A percentile compares a stretch with the other conserved stretches of the same genome.
These are phyloP conservation scores for Salix brachista DNA, from an alignment of 345 rosid genomes.

Conservation along the genomic window DNA sequence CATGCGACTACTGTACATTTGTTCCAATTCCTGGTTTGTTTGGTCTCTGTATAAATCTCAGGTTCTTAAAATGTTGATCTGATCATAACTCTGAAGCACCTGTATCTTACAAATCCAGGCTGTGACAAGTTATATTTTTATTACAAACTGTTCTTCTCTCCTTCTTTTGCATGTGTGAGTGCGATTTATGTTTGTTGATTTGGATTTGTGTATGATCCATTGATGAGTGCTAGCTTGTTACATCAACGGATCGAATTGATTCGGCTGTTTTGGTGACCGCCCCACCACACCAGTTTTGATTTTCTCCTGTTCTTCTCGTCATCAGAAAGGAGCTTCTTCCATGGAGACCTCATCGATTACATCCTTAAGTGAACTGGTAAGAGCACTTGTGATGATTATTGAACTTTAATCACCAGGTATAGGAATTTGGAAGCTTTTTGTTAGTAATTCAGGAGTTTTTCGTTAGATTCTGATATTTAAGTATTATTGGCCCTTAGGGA, in stretches of 20 bases:
- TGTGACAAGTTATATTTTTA: background rate
- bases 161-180: background rate
- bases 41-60: background rate
- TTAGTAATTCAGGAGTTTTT: background rate
- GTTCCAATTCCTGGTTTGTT: background rate
- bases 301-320: background rate
- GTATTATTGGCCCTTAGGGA: conserved; percentile 26
- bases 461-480: background rate
- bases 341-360: conserved; percentile 50
- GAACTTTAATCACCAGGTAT: background rate
- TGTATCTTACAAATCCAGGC: background rate
- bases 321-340: conserved; percentile 23
- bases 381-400: background rate
- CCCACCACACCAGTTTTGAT: background rate
- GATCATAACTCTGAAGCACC: background rate
- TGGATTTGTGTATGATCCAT: background rate
- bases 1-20: background rate
- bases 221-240: background rate
- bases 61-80: background rate
- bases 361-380: conserved; percentile 40
- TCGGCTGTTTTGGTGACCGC: background rate
- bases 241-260: too few species aligned
- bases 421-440: background rate
- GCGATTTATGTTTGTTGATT: background rate
- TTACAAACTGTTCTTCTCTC: background rate